phyloP scores from a whole-genome alignment of 192 early-diverging fungal species.

The Entophlyctis luteolus region DNA sequence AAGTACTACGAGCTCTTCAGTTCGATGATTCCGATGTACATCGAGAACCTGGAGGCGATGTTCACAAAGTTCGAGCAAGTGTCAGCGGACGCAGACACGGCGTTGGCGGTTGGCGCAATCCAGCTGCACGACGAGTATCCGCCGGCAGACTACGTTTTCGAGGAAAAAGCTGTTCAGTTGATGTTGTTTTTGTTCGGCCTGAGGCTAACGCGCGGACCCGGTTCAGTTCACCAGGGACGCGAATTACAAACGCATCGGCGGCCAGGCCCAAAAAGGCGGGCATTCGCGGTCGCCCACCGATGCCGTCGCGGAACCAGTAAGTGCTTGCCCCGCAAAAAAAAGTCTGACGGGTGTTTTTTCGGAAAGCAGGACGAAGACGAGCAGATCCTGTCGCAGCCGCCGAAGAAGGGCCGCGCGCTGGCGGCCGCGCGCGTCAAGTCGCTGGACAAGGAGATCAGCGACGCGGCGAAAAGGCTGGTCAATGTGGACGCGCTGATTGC shows the following conservation, averaged over 20 bases:
- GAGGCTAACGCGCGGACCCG: not conserved
- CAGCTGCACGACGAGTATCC: slow-evolving; percentile 21
- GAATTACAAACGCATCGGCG: not conserved
- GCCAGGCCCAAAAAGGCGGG: not conserved
- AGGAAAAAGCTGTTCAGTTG: slow-evolving; percentile 32
- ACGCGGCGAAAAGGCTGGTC: slow-evolving; percentile 31
- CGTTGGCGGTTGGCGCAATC: slow-evolving; percentile 29
- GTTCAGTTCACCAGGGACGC: not conserved
- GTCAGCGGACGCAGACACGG: slow-evolving; percentile 22
- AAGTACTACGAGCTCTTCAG: slow-evolving; percentile 27
- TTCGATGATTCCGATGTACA: slow-evolving; percentile 6
- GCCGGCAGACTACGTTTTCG: slow-evolving; percentile 42
- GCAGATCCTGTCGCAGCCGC: slow-evolving; percentile 22
- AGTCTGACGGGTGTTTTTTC: not conserved
- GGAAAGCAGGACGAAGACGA: slow-evolving; percentile 31
- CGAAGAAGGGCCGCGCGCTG: slow-evolving; percentile 37
- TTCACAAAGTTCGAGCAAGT: slow-evolving; percentile 29
- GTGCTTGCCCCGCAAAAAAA: not conserved
- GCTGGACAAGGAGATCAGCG: slow-evolving; percentile 43
- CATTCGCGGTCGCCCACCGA: not conserved
- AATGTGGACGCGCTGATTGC: slow-evolving; percentile 39
- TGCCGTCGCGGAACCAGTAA: not conserved
- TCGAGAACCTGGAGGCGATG: slow-evolving; percentile 24
- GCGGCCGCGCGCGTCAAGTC: slow-evolving; percentile 40
- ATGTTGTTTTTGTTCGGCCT: not conserved